phyloP scores from a whole-genome alignment of 176 grass and related monocot genomes.

The Aegilops speltoides region DNA sequence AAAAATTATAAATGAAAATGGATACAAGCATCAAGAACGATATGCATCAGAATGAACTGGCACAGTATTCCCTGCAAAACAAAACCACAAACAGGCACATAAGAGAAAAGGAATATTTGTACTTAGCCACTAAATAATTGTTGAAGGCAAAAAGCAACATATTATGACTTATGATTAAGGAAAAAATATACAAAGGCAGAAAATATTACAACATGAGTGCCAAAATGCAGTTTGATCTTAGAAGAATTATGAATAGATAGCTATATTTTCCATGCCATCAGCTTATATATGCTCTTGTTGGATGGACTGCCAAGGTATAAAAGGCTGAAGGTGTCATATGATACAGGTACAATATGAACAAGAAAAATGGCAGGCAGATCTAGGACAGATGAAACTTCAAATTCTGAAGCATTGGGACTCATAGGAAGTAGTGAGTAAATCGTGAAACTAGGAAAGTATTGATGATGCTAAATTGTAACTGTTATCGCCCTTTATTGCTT shows the following conservation, averaged over 20 bases:
- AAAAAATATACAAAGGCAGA: not conserved
- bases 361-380: conserved; percentile 7
- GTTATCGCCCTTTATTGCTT: not conserved
- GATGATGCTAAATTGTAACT: not conserved
- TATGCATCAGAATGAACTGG: conserved; percentile 59
- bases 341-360: not conserved
- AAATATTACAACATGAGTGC: not conserved
- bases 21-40: conserved; percentile 88
- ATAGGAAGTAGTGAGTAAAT: not conserved
- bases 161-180: not conserved
- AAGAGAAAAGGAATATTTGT: not conserved
- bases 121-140: conserved; percentile 10
- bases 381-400: not conserved
- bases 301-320: not conserved
- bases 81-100: not conserved
- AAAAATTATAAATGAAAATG: conserved; percentile 20
- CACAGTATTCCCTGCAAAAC: conserved; percentile 71
- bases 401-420: not conserved
- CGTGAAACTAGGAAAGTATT: not conserved
- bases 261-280: not conserved
- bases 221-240: not conserved
- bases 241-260: not conserved
- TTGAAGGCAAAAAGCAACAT: not conserved
- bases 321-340: not conserved
- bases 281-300: not conserved